Conservation (phyloP, 371 early-diverging fungal species). For the Mortierella sp. region DNA sequence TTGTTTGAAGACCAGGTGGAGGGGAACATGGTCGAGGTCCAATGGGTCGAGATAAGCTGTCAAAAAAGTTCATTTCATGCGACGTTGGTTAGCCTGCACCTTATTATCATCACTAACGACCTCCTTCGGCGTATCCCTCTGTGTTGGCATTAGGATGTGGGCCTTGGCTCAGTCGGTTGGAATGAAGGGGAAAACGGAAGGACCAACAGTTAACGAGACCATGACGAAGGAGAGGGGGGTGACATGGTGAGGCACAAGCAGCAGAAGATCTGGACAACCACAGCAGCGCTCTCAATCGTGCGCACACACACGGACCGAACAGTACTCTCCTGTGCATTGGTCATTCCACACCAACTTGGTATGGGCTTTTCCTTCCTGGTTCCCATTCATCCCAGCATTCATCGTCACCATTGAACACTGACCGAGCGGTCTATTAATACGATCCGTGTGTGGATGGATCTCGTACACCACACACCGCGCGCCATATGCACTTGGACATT, state of each 20-base stretch:
- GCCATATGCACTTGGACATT: not conserved
- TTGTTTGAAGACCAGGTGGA: conserved; percentile 14
- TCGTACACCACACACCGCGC: too few species aligned
- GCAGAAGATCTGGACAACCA: not conserved
- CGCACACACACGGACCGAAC: not conserved
- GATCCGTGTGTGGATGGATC: too few species aligned
- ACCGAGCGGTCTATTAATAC: conserved; percentile 8
- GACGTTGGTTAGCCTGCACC: not conserved
- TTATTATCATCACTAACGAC: conserved; percentile 12
- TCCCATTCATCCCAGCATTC: conserved; percentile 16
- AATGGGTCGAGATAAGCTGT: not conserved
- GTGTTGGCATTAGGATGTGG: too few species aligned
- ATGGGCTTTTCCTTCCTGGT: conserved; percentile 3
- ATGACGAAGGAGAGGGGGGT: not conserved
- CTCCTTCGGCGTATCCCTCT: not conserved
- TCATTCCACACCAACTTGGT: not conserved
- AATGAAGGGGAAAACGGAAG: conserved; percentile 6
- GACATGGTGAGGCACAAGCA: not conserved
- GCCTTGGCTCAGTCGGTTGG: conserved; percentile 15
- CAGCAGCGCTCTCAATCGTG: not conserved
- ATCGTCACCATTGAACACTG: not conserved
- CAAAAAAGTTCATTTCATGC: conserved; percentile 22
- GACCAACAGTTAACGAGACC: not conserved
- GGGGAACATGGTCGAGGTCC: conserved; percentile 3
- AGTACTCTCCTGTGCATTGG: not conserved